Percentiles rank a stretch among this genome's conserved stretches.
Conservation (phyloP, 2,329 filamentous ascomycete species). For the Aspergillus latus region DNA sequence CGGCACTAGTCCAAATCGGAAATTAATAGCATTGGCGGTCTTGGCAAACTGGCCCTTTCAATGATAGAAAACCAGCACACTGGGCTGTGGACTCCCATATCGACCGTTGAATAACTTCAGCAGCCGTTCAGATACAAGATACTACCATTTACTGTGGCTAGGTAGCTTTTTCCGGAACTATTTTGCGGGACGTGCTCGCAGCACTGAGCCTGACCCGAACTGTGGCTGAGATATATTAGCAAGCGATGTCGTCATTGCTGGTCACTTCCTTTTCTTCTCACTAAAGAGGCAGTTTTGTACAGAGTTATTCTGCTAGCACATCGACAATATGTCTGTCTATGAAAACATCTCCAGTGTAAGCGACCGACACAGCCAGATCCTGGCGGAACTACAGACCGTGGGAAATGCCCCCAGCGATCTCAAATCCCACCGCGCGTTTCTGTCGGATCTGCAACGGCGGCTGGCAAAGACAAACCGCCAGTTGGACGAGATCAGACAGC, state of each 20-base stretch:
- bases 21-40: too few relatives aligned
- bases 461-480: neutral
- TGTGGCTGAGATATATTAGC: neutral
- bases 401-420: neutral
- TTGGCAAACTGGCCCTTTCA: too few relatives aligned
- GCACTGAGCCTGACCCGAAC: too few relatives aligned
- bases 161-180: too few relatives aligned
- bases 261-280: neutral
- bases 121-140: too few relatives aligned
- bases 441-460: neutral
- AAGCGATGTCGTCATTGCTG: neutral
- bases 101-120: too few relatives aligned
- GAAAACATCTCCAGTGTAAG: neutral
- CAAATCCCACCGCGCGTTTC: neutral
- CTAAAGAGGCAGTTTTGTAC: too few relatives aligned
- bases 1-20: too few relatives aligned
- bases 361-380: neutral
- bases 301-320: neutral
- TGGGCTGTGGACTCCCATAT: too few relatives aligned
- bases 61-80: too few relatives aligned
- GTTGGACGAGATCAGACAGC: neutral
- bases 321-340: neutral
- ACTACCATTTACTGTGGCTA: too few relatives aligned
- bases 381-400: neutral
- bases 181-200: too few relatives aligned